phyloP scores from a whole-genome alignment of 331 rosid species.

The Acacia pycnantha region DNA sequence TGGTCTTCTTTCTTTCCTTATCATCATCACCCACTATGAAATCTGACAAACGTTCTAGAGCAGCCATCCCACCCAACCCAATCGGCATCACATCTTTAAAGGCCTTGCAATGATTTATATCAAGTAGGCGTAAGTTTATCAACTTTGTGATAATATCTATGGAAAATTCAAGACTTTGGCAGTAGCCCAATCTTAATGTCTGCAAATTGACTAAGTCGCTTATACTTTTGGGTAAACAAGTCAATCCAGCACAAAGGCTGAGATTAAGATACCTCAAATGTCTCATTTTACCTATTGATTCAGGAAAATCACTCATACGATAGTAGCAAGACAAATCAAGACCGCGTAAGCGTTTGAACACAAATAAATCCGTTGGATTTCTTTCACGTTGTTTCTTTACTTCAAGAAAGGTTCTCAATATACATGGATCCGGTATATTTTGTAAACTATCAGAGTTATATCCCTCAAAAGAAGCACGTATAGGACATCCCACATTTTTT shows the following conservation, averaged over 20 bases:
- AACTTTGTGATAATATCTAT: not conserved
- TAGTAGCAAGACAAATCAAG: rapidly evolving
- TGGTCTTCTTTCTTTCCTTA: not conserved
- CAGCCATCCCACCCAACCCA: not conserved
- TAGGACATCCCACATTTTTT: not conserved
- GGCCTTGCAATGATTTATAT: not conserved
- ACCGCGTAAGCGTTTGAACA: not conserved
- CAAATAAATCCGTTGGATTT: not conserved
- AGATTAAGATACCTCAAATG: not conserved
- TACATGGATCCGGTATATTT: not conserved
- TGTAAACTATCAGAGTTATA: not conserved
- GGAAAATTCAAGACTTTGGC: not conserved
- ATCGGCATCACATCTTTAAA: not conserved
- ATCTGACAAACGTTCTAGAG: not conserved
- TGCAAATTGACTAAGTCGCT: not conserved
- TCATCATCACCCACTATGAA: not conserved
- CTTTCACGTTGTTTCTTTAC: rapidly evolving
- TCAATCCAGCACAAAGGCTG: too few species aligned
- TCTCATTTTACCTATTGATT: not conserved
- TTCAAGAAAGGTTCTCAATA: not conserved
- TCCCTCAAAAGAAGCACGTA: not conserved
- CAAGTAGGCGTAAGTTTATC: not conserved
- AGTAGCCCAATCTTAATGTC: not conserved
- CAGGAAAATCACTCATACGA: not conserved
- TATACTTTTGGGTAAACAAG: not conserved